Evolutionary conservation across 1,139 yeast genomes (phyloP), one percentile per base, ranked within the genome.

Genomic region (Saccharomyces hybrid): DNA sequence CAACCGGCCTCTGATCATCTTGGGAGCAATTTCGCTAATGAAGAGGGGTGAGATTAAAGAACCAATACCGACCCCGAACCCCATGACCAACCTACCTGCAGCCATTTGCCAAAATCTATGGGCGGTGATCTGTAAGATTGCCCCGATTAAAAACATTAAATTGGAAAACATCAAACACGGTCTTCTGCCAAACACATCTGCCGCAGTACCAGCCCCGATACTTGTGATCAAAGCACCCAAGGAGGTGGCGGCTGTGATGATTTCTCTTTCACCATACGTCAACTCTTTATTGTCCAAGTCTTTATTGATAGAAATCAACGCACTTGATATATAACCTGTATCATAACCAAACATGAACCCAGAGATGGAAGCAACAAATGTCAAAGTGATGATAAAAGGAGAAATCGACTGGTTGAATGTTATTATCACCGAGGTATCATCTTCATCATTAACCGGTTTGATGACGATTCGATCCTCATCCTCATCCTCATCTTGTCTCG

Each of bases 271-370:
- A 51, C 95, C 93, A 54, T 81, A 79, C 0, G 91, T 76, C 53
- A 88, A 72, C 5, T 73, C 62, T 51, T 74, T 72, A 31, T 76
- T 75, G 61, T 77, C 81, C 50, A 91, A 78, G 66, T 88, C 96
- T 5, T 83, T 80, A 5, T 93, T 90, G 50, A 91, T 82, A 47
- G 89, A 83, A 16, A 90, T 96, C 64, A 91, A 76, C 0, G 97
- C 97, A 14, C 95, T 84, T 1, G 97, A 90, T 49, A 91, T 89
- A 71, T 91, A 91, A 57, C 97, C 98, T 0, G 98, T 91, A 69
- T 91, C 98, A 67, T 91, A 91, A 59, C 98, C 98, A 72, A 90
- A 91, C 89, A 91, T 83, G 71, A 90, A 90, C 4, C 98, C 98
- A 1, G 96, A 89, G 57, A 91, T 84, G 8, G 96, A 89, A 0